Base-by-base conservation (phyloP, 192 early-diverging fungal species). In the Podochytrium sp. region DNA sequence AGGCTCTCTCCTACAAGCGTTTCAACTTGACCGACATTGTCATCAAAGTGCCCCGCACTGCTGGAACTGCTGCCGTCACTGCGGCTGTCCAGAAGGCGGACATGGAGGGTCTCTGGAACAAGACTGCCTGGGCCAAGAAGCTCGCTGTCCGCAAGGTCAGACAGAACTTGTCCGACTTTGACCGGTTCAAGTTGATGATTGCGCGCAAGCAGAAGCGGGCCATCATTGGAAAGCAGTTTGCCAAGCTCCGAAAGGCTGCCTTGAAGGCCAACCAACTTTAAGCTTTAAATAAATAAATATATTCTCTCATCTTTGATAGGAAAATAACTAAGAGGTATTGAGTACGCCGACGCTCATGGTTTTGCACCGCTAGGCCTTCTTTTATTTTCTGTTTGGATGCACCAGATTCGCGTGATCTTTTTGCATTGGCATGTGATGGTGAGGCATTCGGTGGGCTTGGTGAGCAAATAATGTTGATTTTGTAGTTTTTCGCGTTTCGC, bases 81-180 rank as follows among this genome's bases (percentile, higher is more conserved):
- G 90, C 89, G 86, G 84, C 84, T 80, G 80, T 97, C 51, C 93
- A 93, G 84, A 91, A 93, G 87, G 83, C 95, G 86, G 89, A 94
- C 69, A 79, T 95, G 53, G 85, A 85, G 35, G 92, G 79, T 64
- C 80, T 83, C 73, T 99, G 94, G 94, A 84, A 84, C 73, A 90
- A 95, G 86, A 92, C 98, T 73, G 83, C 90, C 69, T 97, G 94
- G 94, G 96, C 95, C 78, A 90, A 97, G 93, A 99, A 98, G 93
- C 83, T 98, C 78, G 92, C 86, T 64, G 83, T 86, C 71, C 92
- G 96, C 76, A 79, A 84, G 65, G 80, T 79, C 79, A 92, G 96
- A 78, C 87, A 93, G 73, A 78, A 78, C 80, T 83, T 94, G 78
- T 76, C 88, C 50, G 98, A 99, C 87, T 97, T 98, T 86, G 96